These are phyloP conservation scores for Turritis glabra DNA, from an alignment of 345 rosid genomes.

Conservation along the genomic window DNA sequence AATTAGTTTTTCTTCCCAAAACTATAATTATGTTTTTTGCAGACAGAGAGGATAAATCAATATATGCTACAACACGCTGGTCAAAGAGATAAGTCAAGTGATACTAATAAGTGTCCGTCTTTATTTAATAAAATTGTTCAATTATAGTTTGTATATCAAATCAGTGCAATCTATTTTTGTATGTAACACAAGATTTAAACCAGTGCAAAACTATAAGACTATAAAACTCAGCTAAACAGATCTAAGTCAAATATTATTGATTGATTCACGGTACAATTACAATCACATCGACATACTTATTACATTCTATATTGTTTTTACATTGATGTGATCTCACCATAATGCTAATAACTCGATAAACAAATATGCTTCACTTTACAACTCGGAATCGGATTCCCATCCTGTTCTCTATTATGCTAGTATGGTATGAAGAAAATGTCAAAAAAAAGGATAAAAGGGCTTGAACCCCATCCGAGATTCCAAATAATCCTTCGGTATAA, in stretches of 20 bases:
- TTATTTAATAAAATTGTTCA: not conserved
- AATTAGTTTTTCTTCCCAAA: no score
- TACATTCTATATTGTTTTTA: not conserved
- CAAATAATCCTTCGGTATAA: not conserved
- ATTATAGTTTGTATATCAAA: not conserved
- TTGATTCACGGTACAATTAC: no score
- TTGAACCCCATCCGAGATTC: constrained; percentile 4
- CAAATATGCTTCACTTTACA: not conserved
- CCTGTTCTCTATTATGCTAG: not conserved
- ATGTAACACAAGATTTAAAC: not conserved
- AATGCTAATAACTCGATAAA: not conserved
- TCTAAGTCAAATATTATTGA: not conserved
- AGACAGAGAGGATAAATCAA: no score
- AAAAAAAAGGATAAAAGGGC: not conserved
- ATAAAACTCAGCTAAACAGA: not conserved
- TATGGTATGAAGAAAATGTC: not conserved
- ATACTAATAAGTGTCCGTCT: no score
- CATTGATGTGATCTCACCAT: not conserved
- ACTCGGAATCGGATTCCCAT: not conserved
- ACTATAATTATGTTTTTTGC: no score
- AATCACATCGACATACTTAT: not conserved
- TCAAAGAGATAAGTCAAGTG: no score
- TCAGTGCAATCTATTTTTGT: no score
- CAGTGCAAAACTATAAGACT: not conserved
- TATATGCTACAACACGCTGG: no score